Conservation (phyloP, 495 filamentous ascomycete genomes). For the Trichocladium uniseriatum region DNA sequence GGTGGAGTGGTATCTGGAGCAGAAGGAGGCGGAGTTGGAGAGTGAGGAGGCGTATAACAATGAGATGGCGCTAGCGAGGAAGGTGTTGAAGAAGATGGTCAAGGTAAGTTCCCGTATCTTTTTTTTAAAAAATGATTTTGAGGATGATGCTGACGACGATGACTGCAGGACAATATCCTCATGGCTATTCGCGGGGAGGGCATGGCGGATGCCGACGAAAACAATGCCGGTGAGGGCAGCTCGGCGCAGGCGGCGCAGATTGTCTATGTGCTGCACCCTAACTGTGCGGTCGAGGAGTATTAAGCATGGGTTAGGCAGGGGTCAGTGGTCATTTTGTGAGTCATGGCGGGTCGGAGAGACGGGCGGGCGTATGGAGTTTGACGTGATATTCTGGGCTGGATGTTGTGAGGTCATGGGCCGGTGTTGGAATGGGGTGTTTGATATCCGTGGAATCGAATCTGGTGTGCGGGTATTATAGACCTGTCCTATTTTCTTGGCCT, state of each 20-base stretch:
- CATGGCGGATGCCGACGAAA: constrained; percentile 50
- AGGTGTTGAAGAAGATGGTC: constrained; percentile 92
- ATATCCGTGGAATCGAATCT: too few relatives aligned
- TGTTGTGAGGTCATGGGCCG: too few relatives aligned
- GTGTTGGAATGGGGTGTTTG: too few relatives aligned
- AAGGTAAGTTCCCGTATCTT: constrained; percentile 55
- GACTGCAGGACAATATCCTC: constrained; percentile 70
- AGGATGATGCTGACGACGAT: constrained; percentile 15
- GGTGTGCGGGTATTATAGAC: too few relatives aligned
- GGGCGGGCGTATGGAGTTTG: background rate
- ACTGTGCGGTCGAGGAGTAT: constrained; percentile 66
- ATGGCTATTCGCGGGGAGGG: constrained; percentile 87
- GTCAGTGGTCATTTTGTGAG: too few relatives aligned
- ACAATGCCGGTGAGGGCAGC: constrained; percentile 37
- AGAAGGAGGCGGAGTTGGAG: constrained; percentile 75
- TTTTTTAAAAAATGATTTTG: background rate
- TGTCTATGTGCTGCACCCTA: constrained; percentile 90
- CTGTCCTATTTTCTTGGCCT: too few relatives aligned
- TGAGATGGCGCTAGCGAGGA: constrained; percentile 68
- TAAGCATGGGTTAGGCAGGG: constrained; percentile 1
- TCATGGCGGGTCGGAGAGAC: background rate
- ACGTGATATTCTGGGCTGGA: background rate
- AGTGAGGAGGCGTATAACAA: constrained; percentile 67
- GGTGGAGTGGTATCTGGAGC: constrained; percentile 86
- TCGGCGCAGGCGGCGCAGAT: constrained; percentile 42